Evolutionary conservation across 805 yeast genomes (phyloP), one percentile per base, ranked within the genome.

Genomic region (Tanozyma kutaoensis): DNA sequence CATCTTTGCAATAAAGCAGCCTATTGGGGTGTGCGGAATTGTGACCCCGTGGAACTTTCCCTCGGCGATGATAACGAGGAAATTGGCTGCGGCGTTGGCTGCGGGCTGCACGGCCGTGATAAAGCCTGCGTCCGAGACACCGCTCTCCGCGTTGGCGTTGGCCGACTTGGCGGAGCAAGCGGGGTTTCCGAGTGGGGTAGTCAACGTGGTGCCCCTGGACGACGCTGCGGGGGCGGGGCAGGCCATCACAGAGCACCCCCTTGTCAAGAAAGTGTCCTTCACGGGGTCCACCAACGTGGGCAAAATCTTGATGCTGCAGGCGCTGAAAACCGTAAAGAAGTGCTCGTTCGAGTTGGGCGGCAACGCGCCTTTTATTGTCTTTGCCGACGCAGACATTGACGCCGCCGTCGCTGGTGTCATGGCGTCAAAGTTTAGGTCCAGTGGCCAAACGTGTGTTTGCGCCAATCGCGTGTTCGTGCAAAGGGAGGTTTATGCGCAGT

Each of bases 1-100:
- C 33, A 71, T 78, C 33, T 38, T 74, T 29, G 59, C 82, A 4
- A 38, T 71, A 33, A 67, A 71, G 39, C 84, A 77, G 46, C 88
- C 93, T n/a, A 58, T 79, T 26, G 93, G 93, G 6, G 85, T 76
- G 1, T 76, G 79, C 39, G 86, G 85, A 8, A 69, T 79, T 28
- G 48, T 79, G 40, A 76, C 88, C 3, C 91, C 91, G 3, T 79
- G 91, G 91, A 79, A 80, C 50, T 80, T 79, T 50, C 93, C 93
- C 3, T 53, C 72, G 14, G 81, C 86, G 3, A 77, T 76, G 86
- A 73, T 76, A 34, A 65, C 84, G 5, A 57, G 85, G 37, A 77
- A 77, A 44, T 52, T 73, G 27, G 86, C 78, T 13, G 84, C 88
- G 18, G 84, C 82, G 2, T 43, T 76, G 17, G 86, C 91, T 12